Percentiles rank a stretch among this genome's conserved stretches.
Evolutionary conservation across 1,139 yeast species (phyloP).

Genomic region (Hansenula lynferdii): DNA sequence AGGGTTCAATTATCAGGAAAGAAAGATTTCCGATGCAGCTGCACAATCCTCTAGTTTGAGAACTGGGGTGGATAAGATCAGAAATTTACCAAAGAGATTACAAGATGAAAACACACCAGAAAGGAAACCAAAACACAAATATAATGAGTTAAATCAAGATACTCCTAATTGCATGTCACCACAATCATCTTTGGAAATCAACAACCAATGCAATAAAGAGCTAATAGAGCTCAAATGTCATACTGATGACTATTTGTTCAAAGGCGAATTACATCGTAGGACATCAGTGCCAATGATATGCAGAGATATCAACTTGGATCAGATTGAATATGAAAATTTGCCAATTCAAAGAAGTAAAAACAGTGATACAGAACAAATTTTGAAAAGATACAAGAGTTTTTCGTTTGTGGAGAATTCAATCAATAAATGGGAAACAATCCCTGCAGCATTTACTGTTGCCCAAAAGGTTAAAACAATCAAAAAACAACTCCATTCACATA

Average conservation of each 20-base stretch:
- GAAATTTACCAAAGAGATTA: slow-evolving; percentile 20
- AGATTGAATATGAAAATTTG: slow-evolving; percentile 22
- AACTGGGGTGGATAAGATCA: slow-evolving; percentile 28
- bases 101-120: slow-evolving; percentile 12
- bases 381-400: slow-evolving; percentile 34
- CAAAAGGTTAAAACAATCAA: slow-evolving; percentile 25
- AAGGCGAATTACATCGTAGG: slow-evolving; percentile 34
- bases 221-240: no score
- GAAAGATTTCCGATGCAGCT: slow-evolving; percentile 4
- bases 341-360: slow-evolving; percentile 4
- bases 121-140: neutral
- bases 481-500: slow-evolving; percentile 23
- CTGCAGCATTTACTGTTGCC: slow-evolving; percentile 25
- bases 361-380: neutral
- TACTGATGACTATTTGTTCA: slow-evolving; percentile 11
- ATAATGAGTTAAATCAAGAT: neutral
- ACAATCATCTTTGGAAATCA: no score
- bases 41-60: slow-evolving; percentile 14
- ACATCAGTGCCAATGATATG: slow-evolving; percentile 38
- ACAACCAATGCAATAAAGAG: no score
- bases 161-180: no score
- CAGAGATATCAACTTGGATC: slow-evolving; percentile 30
- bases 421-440: slow-evolving; percentile 23
- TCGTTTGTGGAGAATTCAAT: slow-evolving; percentile 39
- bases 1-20: slow-evolving; percentile 19